phyloP scores from a whole-genome alignment of 179 eudicot genomes.

The Sideroxylon spinosum region DNA sequence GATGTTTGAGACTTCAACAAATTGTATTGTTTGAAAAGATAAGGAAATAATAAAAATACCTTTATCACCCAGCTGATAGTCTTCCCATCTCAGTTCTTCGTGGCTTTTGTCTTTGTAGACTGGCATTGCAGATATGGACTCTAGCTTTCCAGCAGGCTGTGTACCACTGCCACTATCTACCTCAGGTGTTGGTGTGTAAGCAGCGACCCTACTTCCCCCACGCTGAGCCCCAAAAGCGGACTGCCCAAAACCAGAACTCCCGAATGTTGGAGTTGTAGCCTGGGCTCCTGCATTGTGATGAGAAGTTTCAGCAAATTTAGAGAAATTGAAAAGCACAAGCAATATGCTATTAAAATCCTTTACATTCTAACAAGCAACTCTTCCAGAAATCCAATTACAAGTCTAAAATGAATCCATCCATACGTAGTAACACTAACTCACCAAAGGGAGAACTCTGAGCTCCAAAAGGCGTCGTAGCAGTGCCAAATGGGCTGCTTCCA shows the following conservation, averaged over 20 bases:
- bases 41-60: constrained; percentile 38
- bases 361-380: neutral
- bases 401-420: neutral
- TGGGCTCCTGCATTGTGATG: constrained; percentile 54
- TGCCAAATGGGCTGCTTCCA: constrained; percentile 63
- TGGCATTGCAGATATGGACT: constrained; percentile 92
- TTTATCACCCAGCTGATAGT: constrained; percentile 90
- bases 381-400: neutral
- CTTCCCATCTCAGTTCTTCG: constrained; percentile 98
- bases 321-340: constrained; percentile 3
- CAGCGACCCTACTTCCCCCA: constrained; percentile 72
- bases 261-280: constrained; percentile 60
- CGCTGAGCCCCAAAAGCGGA: constrained; percentile 61
- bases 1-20: neutral
- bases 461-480: constrained; percentile 64
- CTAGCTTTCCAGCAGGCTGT: constrained; percentile 69
- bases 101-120: constrained; percentile 93
- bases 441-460: constrained; percentile 70
- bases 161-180: constrained; percentile 46
- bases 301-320: constrained; percentile 1
- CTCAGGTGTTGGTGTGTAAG: constrained; percentile 70
- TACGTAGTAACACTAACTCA: constrained; percentile 24
- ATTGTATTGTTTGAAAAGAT: neutral
- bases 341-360: constrained; percentile 6
- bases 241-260: constrained; percentile 64